phyloP scores from a whole-genome alignment of 805 yeast species.

The Metschnikowia gruessii region DNA sequence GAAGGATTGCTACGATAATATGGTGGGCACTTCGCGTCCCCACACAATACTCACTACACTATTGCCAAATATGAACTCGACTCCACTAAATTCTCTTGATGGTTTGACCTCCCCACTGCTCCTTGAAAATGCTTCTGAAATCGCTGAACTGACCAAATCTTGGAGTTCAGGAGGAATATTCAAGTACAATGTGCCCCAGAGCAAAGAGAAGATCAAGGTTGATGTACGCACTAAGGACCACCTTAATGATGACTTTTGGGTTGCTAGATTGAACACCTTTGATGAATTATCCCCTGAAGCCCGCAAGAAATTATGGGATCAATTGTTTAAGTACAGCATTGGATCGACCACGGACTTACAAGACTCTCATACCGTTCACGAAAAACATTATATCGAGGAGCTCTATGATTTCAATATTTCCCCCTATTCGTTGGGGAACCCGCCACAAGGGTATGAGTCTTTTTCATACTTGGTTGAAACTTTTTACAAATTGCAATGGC shows the following conservation, averaged over 20 bases:
- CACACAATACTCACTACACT: not conserved
- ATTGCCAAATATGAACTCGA: constrained; percentile 14
- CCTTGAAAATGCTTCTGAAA: constrained; percentile 10
- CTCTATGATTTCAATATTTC: constrained; percentile 26
- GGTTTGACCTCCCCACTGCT: constrained; percentile 12
- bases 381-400: constrained; percentile 36
- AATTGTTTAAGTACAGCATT: constrained; percentile 13
- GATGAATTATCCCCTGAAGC: constrained; percentile 13
- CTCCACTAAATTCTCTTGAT: constrained; percentile 14
- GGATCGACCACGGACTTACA: constrained; percentile 17
- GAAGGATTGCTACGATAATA: too few species aligned
- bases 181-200: constrained; percentile 17
- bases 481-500: constrained; percentile 36
- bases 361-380: constrained; percentile 36
- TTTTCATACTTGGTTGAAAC: constrained; percentile 32
- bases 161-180: constrained; percentile 16
- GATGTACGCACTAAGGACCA: constrained; percentile 13
- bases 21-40: not conserved
- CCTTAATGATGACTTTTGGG: constrained; percentile 20
- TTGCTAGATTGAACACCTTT: constrained; percentile 18
- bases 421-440: constrained; percentile 17
- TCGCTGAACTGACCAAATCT: constrained; percentile 12
- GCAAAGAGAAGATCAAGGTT: constrained; percentile 13
- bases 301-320: constrained; percentile 12
- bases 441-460: constrained; percentile 16